A percentile compares a stretch with the other conserved stretches of the same genome.
phyloP scores from a whole-genome alignment of 192 early-diverging fungal genomes.

The Backusella macrospora region DNA sequence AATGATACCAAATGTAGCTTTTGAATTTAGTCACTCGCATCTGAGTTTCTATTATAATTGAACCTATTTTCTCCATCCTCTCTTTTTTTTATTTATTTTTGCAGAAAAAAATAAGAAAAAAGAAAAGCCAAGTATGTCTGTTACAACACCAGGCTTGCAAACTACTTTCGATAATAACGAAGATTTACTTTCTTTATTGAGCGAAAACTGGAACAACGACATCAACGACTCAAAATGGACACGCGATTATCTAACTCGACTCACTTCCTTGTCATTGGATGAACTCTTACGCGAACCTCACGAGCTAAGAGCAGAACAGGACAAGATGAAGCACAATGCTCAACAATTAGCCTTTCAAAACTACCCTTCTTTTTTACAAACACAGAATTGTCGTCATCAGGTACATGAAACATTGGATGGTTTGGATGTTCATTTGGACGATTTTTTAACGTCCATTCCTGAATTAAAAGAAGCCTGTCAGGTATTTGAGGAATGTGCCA shows the following conservation, averaged over 20 bases:
- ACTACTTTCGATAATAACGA: conserved; percentile 9
- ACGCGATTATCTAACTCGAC: conserved; percentile 62
- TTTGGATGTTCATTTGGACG: conserved; percentile 48
- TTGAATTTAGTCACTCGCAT: not conserved
- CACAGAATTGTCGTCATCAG: conserved; percentile 57
- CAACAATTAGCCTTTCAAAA: conserved; percentile 67
- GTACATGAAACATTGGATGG: conserved; percentile 53
- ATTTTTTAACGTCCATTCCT: conserved; percentile 51
- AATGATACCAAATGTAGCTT: no score
- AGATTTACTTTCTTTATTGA: conserved; percentile 2
- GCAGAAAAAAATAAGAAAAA: not conserved
- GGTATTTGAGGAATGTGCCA: conserved; percentile 42
- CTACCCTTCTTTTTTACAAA: conserved; percentile 69
- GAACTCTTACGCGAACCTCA: conserved; percentile 60
- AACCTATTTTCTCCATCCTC: not conserved
- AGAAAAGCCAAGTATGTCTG: conserved; percentile 14
- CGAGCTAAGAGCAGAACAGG: conserved; percentile 52
- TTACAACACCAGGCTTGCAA: conserved; percentile 15
- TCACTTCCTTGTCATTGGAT: conserved; percentile 63
- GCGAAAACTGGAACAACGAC: not conserved
- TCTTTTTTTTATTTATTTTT: not conserved
- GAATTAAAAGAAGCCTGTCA: conserved; percentile 49
- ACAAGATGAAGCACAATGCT: conserved; percentile 59
- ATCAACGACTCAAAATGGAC: conserved; percentile 48
- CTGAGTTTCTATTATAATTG: not conserved